A percentile compares a stretch with the other conserved stretches of the same genome.
Conservation (phyloP, 257 asterid species). For the Salvia hispanica region DNA sequence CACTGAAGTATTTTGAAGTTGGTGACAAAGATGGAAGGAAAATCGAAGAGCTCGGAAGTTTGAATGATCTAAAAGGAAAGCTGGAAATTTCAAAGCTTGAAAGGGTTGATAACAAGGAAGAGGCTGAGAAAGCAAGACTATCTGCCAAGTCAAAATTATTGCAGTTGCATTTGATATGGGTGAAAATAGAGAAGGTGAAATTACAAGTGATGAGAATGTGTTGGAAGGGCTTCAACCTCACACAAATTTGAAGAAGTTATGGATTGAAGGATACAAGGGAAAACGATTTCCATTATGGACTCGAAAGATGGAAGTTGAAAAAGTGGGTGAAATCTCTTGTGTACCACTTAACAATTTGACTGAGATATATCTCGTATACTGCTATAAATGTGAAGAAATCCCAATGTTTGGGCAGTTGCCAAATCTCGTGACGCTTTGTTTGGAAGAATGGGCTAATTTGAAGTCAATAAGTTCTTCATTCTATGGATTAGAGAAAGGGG, state of each 20-base stretch:
- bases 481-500: too few species aligned
- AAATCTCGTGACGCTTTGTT: too few species aligned
- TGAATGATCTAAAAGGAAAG: not conserved
- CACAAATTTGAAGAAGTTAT: too few species aligned
- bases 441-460: too few species aligned
- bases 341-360: not conserved
- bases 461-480: too few species aligned
- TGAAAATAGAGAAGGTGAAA: not conserved
- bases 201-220: not conserved
- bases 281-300: not conserved
- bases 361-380: not conserved
- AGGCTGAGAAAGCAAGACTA: not conserved
- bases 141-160: too few species aligned
- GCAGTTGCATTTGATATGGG: not conserved
- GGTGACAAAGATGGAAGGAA: not conserved
- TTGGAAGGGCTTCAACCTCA: conserved; percentile 18
- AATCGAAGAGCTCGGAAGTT: conserved; percentile 6
- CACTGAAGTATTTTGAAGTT: not conserved
- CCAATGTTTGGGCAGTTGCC: not conserved
- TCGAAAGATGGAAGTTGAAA: too few species aligned
- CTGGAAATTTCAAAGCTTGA: not conserved
- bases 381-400: not conserved
- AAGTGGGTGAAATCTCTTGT: not conserved
- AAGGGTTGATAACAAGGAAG: not conserved
- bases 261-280: not conserved